These are phyloP conservation scores for Cupressus sempervirens DNA, from an alignment of 75 land plant species.

Conservation along the genomic window DNA sequence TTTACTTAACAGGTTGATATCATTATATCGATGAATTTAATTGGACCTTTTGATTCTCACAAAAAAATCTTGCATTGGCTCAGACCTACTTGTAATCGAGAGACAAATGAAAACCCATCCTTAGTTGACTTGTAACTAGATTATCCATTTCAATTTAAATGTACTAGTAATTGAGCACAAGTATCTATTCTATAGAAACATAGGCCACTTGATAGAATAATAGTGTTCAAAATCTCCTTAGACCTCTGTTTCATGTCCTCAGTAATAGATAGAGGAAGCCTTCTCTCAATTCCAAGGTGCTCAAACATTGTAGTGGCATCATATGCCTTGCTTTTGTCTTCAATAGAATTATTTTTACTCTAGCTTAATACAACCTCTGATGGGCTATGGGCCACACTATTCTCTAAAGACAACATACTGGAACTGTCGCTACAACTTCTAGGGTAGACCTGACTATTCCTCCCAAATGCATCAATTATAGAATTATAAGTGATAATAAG, in stretches of 20 bases:
- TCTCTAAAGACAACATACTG: not conserved
- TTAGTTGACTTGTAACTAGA: too few species aligned
- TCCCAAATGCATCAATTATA: slow-evolving; percentile 90
- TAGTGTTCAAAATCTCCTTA: slow-evolving; percentile 55
- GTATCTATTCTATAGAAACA: too few species aligned
- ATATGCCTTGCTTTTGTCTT: not conserved
- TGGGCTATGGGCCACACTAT: not conserved
- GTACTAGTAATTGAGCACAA: too few species aligned
- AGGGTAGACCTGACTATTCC: slow-evolving; percentile 9
- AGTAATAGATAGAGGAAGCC: slow-evolving; percentile 8
- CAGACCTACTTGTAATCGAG: too few species aligned
- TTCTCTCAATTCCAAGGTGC: slow-evolving; percentile 34
- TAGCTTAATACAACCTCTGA: not conserved
- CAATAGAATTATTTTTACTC: not conserved
- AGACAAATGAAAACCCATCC: too few species aligned
- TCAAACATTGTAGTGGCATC: slow-evolving; percentile 10
- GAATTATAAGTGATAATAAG: slow-evolving; percentile 96
- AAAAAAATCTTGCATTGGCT: too few species aligned
- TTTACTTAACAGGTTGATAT: too few species aligned
- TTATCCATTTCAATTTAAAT: too few species aligned
- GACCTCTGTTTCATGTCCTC: slow-evolving; percentile 20
- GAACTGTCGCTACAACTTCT: not conserved
- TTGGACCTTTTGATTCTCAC: too few species aligned
- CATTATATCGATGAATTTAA: too few species aligned
- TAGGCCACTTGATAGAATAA: too few species aligned